Evolutionary conservation across 2,329 filamentous ascomycete genomes (phyloP).

Genomic region (Plectosphaerella sp.): DNA sequence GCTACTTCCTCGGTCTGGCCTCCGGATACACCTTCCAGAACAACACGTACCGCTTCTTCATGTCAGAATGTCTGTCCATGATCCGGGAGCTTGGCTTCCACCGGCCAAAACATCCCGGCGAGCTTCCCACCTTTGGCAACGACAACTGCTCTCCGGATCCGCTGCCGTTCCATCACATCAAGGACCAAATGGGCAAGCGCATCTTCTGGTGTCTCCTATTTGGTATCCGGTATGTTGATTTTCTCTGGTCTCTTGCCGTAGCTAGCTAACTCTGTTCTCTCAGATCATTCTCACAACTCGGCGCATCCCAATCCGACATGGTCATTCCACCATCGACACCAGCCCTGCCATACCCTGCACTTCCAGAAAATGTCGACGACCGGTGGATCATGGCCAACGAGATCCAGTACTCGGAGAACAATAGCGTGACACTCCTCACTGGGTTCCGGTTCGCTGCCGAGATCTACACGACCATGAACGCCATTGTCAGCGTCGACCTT

Average conservation of each 20-base stretch:
- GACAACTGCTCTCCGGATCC: conserved; percentile 32
- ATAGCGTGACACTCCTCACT: conserved; percentile 64
- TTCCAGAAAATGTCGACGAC: conserved; percentile 81
- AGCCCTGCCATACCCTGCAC: conserved; percentile 70
- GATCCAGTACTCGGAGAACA: conserved; percentile 65
- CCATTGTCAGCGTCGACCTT: conserved; percentile 73
- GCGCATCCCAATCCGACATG: conserved; percentile 65
- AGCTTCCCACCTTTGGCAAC: conserved; percentile 33
- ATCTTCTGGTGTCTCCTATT: conserved; percentile 84
- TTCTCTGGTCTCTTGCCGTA: not conserved
- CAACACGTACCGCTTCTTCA: conserved; percentile 64
- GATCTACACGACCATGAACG: conserved; percentile 76
- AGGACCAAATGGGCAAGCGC: conserved; percentile 68
- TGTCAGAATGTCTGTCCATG: conserved; percentile 68
- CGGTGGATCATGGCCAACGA: conserved; percentile 70
- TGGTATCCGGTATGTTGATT: conserved; percentile 53
- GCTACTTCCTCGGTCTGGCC: conserved; percentile 68
- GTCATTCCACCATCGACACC: conserved; percentile 73
- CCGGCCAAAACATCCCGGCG: conserved; percentile 43
- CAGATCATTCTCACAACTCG: conserved; percentile 74
- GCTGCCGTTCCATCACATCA: conserved; percentile 61
- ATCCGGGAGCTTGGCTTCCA: conserved; percentile 64
- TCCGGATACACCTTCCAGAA: conserved; percentile 65
- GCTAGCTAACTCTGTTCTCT: conserved; percentile 9
- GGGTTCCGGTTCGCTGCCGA: conserved; percentile 79